A percentile compares a stretch with the other conserved stretches of the same genome.
Conservation (phyloP, 768 basidiomycete genomes). For the Baorangia bicolor region DNA sequence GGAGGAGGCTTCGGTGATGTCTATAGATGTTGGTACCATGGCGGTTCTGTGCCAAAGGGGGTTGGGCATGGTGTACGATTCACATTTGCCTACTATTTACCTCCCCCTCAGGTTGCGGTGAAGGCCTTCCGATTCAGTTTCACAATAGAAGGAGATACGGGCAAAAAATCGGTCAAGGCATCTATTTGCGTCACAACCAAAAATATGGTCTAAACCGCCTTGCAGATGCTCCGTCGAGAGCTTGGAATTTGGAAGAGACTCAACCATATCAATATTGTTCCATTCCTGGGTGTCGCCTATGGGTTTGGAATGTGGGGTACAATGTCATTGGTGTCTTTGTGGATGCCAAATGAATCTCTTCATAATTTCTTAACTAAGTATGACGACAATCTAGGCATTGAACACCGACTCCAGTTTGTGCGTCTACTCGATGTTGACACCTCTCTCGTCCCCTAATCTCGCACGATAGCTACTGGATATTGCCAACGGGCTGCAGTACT, state of each 20-base stretch:
- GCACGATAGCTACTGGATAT: conserved; percentile 13
- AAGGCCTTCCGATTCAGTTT: conserved; percentile 12
- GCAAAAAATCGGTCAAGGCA: not conserved
- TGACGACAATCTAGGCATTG: not conserved
- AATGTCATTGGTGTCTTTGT: conserved; percentile 29
- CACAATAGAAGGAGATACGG: not conserved
- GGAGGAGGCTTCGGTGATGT: conserved; percentile 19
- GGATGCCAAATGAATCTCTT: conserved; percentile 29
- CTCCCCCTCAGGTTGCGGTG: conserved; percentile 15
- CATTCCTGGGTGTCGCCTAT: conserved; percentile 25
- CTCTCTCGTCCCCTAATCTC: conserved; percentile 24
- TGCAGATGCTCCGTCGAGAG: conserved; percentile 26
- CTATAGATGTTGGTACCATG: conserved; percentile 6
- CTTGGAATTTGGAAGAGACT: conserved; percentile 29
- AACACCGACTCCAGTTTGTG: conserved; percentile 12
- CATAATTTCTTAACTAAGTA: conserved; percentile 16
- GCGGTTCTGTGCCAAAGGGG: conserved; percentile 4
- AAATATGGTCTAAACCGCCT: not conserved
- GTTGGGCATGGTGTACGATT: not conserved
- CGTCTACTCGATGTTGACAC: conserved; percentile 10
- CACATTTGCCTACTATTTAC: not conserved
- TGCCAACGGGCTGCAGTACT: conserved; percentile 13
- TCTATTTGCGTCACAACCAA: not conserved
- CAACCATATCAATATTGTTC: conserved; percentile 24
- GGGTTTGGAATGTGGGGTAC: conserved; percentile 25